These are phyloP conservation scores for Fusarium protoensiforme DNA, from an alignment of 2,329 filamentous ascomycete species.

Conservation along the genomic window DNA sequence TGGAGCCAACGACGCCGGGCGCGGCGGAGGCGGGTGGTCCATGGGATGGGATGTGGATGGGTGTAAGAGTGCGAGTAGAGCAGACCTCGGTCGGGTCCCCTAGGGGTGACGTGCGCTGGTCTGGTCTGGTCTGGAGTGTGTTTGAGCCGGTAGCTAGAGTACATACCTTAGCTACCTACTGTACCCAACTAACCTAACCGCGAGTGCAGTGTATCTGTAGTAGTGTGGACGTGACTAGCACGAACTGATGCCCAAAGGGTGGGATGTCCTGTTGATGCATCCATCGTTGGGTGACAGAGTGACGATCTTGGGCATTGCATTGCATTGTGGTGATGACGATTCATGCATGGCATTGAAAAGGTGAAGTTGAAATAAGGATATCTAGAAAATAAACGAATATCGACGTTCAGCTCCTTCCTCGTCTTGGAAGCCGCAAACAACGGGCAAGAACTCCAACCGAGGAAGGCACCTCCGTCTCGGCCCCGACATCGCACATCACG, in stretches of 20 bases:
- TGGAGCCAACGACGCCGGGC: constrained; percentile 26
- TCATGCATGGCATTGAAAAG: background rate
- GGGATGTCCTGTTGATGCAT: background rate
- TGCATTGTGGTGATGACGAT: background rate
- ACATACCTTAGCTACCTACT: background rate
- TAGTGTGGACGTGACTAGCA: background rate
- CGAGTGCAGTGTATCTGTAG: background rate
- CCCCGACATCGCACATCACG: constrained; percentile 13
- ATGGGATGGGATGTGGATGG: background rate
- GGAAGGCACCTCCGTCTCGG: constrained; percentile 17
- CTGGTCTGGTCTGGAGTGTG: constrained; percentile 18
- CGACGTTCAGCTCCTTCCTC: constrained; percentile 1
- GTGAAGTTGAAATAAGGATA: constrained; percentile 14
- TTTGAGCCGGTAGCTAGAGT: constrained; percentile 16
- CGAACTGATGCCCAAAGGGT: constrained; percentile 4
- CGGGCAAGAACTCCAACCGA: constrained; percentile 3
- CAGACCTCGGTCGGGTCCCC: background rate
- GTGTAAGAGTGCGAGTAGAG: constrained; percentile 3
- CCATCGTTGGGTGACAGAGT: background rate
- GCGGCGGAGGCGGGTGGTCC: constrained; percentile 22
- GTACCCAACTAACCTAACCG: background rate
- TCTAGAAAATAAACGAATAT: background rate
- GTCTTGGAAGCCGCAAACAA: constrained; percentile 1
- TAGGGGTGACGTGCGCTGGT: constrained; percentile 33
- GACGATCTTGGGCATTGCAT: background rate